These are phyloP conservation scores for Talaromyces stipitatus DNA, from an alignment of 495 filamentous ascomycete species.

Conservation along the genomic window DNA sequence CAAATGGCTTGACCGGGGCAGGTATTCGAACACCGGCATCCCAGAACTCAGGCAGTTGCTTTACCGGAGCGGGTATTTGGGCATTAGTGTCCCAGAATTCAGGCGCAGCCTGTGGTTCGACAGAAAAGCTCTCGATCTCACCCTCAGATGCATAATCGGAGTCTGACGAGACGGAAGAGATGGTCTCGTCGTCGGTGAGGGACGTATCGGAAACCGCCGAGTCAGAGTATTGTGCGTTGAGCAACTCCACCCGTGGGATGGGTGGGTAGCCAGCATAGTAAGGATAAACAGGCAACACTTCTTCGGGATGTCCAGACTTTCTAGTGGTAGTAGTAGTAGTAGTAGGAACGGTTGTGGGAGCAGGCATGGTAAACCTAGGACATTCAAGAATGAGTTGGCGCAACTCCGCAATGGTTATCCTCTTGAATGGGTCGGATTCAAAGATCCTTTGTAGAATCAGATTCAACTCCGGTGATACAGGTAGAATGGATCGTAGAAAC, in stretches of 20 bases:
- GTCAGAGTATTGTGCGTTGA: constrained; percentile 31
- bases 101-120: constrained; percentile 6
- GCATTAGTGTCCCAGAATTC: neutral
- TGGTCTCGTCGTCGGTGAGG: constrained; percentile 32
- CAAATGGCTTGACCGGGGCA: neutral
- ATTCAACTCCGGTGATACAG: constrained; percentile 85
- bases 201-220: constrained; percentile 36
- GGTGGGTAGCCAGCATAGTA: neutral
- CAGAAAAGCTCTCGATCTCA: constrained; percentile 20
- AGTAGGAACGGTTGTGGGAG: constrained; percentile 1
- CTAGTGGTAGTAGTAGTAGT: neutral
- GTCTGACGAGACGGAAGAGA: constrained; percentile 30
- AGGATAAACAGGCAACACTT: neutral
- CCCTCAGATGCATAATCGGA: constrained; percentile 21
- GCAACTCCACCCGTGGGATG: constrained; percentile 20
- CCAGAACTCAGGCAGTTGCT: constrained; percentile 6
- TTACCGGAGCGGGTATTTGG: neutral
- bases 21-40: neutral
- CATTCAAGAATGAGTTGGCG: constrained; percentile 70
- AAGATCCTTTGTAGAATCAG: constrained; percentile 83
- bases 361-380: constrained; percentile 58
- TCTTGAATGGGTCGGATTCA: constrained; percentile 74
- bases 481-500: constrained; percentile 89
- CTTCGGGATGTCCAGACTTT: constrained; percentile 2
- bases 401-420: constrained; percentile 80